Evolutionary conservation across 2,329 filamentous ascomycete species (phyloP), one percentile per base, ranked within the genome.

Genomic region (Helminthosporium solani): DNA sequence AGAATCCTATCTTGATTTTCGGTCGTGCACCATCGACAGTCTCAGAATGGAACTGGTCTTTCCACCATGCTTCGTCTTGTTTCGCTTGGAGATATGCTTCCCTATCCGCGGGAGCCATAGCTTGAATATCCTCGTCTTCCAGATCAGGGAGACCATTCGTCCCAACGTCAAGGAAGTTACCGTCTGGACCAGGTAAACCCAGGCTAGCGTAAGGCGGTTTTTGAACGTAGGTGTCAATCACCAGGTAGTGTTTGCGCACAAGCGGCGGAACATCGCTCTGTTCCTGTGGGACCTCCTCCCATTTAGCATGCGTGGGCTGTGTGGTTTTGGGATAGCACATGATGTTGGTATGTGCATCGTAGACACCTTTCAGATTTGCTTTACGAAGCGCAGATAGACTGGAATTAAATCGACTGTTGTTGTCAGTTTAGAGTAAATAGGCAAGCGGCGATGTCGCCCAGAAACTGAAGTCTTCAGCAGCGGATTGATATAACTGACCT

Each of bases 321-420:
- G 90, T 95, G 62, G 80, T 87, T 52, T 83, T 82, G 0, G 94
- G 92, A 65, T 87, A 95, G 64, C 94, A 89, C 80, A 96, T 87
- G 48, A 81, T 73, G 68, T 99, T 99, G 43, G 94, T 97, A 73
- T 97, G 91, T 20, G 92, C 84, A 61, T 99, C 91, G 71, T 97
- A 97, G 43, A 92, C 81, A 39, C 94, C 94, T 19, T 81, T 73
- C 7, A 86, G 76, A 56, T 87, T 94, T 34, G 79, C 74, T 50
- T 80, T 81, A 44, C 94, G 87, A 43, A 84, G 77, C 14, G 80
- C 78, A 27, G 84, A 80, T 48, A 97, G 80, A 15, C 78, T 75
- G 16, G 87, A 80, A 70, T 97, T 99, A 76, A 94, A 97, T 38
- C 84, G 84, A 67, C 92, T 96, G 42, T 38, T 50, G 40, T 51